phyloP scores from a whole-genome alignment of 495 filamentous ascomycete genomes.

The Clohesyomyces aquaticus region DNA sequence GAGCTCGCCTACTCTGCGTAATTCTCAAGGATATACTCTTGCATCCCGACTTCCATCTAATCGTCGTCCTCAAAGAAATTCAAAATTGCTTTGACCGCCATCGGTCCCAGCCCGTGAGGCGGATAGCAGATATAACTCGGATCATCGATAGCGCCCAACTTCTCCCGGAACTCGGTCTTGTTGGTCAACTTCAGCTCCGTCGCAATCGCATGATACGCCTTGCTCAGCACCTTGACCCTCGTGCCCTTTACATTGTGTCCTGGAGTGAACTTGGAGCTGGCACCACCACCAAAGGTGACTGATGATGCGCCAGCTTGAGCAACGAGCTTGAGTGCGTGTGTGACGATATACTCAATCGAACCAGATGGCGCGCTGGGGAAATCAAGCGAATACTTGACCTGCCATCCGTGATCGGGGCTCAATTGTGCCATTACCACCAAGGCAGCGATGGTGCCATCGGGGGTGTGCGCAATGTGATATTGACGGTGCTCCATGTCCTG shows the following conservation, averaged over 20 bases:
- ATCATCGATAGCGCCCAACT: constrained; percentile 77
- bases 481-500: constrained; percentile 74
- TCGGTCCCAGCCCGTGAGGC: constrained; percentile 74
- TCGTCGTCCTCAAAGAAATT: constrained; percentile 79
- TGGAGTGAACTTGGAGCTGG: constrained; percentile 65
- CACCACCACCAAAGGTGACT: constrained; percentile 81
- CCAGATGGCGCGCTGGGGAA: constrained; percentile 79
- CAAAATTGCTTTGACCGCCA: constrained; percentile 73
- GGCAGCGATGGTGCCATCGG: constrained; percentile 67
- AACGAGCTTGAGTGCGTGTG: constrained; percentile 72
- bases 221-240: constrained; percentile 71
- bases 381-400: constrained; percentile 86
- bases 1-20: too few species aligned
- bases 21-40: background rate
- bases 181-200: constrained; percentile 75
- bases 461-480: constrained; percentile 75
- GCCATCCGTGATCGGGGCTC: constrained; percentile 74
- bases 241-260: constrained; percentile 76
- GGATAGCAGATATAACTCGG: constrained; percentile 82
- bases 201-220: constrained; percentile 75
- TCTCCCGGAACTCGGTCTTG: constrained; percentile 86
- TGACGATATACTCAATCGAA: constrained; percentile 78
- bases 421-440: constrained; percentile 76
- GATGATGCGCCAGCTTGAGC: constrained; percentile 63
- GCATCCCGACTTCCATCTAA: constrained; percentile 2